A percentile compares a stretch with the other conserved stretches of the same genome.
These are phyloP conservation scores for Lunularia cruciata DNA, from an alignment of 225 moss, liverwort and hornwort species.

Conservation along the genomic window DNA sequence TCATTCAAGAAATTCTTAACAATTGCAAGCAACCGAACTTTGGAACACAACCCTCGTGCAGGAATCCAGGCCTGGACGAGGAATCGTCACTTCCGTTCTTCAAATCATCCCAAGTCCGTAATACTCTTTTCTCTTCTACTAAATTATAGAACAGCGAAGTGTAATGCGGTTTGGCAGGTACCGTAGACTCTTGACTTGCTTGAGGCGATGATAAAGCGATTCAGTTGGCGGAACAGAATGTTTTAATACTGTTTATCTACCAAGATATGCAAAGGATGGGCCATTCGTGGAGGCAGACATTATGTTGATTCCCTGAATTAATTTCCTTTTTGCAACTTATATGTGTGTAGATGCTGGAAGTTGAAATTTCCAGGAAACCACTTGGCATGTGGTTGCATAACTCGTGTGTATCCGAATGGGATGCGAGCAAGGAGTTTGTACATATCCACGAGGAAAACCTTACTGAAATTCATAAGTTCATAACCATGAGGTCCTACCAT, in stretches of 20 bases:
- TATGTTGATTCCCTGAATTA: neutral
- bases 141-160: neutral
- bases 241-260: neutral
- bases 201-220: neutral
- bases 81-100: constrained; percentile 4
- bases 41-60: neutral
- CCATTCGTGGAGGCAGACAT: neutral
- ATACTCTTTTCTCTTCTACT: neutral
- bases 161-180: neutral
- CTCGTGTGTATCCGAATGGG: neutral
- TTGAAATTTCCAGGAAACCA: neutral
- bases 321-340: neutral
- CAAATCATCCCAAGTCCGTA: neutral
- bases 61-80: neutral
- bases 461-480: neutral
- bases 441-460: neutral
- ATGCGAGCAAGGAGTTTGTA: neutral
- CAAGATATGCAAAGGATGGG: neutral
- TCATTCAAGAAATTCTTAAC: no score
- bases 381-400: neutral
- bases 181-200: neutral
- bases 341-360: neutral
- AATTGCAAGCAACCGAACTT: no score
- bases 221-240: neutral
- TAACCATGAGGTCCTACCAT: neutral